Percentiles rank a stretch among this genome's conserved stretches.
phyloP scores from a whole-genome alignment of 2,329 filamentous ascomycete species.

The Neodidymelliopsis sp. region DNA sequence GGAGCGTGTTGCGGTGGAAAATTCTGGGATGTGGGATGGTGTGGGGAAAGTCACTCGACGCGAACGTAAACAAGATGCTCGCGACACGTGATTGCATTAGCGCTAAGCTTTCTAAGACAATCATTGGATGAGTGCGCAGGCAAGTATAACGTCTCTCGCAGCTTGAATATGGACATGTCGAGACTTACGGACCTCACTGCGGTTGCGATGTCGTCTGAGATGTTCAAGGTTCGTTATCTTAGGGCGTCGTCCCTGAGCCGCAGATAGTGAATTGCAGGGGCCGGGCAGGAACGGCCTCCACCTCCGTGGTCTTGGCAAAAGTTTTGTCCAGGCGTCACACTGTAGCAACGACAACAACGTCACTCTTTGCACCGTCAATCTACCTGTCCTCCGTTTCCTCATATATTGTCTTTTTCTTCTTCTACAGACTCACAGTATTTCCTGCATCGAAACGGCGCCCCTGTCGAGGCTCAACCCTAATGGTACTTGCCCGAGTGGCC shows the following conservation, averaged over 20 bases:
- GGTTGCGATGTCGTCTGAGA: background rate
- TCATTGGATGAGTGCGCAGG: too few species aligned
- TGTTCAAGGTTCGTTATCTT: constrained; percentile 14
- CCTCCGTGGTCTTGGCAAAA: constrained; percentile 39
- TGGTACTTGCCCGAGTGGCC: constrained; percentile 60
- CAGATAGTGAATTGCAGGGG: constrained; percentile 23
- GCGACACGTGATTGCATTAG: constrained; percentile 25
- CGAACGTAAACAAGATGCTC: constrained; percentile 37
- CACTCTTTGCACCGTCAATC: constrained; percentile 28
- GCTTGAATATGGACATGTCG: too few species aligned
- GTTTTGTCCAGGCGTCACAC: constrained; percentile 35
- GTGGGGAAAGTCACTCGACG: constrained; percentile 27
- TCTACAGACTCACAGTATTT: background rate
- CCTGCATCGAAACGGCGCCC: constrained; percentile 20
- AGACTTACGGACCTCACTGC: background rate
- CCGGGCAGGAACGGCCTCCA: constrained; percentile 14
- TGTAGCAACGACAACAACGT: constrained; percentile 28
- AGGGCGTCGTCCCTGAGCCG: constrained; percentile 24
- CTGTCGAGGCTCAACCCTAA: constrained; percentile 45
- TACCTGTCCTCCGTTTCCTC: constrained; percentile 9
- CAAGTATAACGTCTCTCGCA: too few species aligned
- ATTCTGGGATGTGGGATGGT: constrained; percentile 32
- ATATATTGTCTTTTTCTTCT: constrained; percentile 6
- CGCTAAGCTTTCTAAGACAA: constrained; percentile 9
- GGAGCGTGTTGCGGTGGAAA: constrained; percentile 25